Conservation (phyloP, 768 basidiomycete genomes). For the Panus rudis region DNA sequence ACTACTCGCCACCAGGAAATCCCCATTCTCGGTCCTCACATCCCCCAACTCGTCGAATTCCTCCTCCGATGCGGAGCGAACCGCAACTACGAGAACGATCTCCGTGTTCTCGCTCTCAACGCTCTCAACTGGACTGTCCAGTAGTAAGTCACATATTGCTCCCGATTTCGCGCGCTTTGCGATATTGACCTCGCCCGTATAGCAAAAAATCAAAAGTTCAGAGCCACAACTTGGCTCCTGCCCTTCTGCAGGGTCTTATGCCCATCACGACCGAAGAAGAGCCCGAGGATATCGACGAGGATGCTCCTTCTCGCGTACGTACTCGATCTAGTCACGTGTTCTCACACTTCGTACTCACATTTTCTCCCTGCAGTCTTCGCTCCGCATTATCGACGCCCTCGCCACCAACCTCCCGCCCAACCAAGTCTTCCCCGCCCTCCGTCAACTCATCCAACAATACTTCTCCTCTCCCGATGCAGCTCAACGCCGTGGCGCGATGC, state of each 20-base stretch:
- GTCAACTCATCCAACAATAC: conserved; percentile 75
- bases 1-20: conserved; percentile 57
- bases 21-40: conserved; percentile 85
- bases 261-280: conserved; percentile 92
- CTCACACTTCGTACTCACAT: neutral
- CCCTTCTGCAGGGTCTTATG: conserved; percentile 87
- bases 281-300: conserved; percentile 89
- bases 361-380: conserved; percentile 56
- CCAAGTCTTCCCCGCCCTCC: conserved; percentile 94
- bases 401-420: conserved; percentile 88
- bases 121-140: conserved; percentile 95
- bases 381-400: conserved; percentile 90
- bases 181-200: too few relatives aligned
- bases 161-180: too few relatives aligned
- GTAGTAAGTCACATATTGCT: conserved; percentile 50
- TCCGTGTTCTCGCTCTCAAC: conserved; percentile 87
- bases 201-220: conserved; percentile 98
- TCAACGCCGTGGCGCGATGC: conserved; percentile 86
- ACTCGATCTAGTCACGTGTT: neutral
- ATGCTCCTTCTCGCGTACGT: conserved; percentile 83
- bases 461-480: conserved; percentile 73
- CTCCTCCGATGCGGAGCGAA: conserved; percentile 81
- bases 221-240: conserved; percentile 70
- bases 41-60: conserved; percentile 83
- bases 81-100: conserved; percentile 62